Conservation (phyloP, 2,329 filamentous ascomycete species). For the Diatrype stigma region DNA sequence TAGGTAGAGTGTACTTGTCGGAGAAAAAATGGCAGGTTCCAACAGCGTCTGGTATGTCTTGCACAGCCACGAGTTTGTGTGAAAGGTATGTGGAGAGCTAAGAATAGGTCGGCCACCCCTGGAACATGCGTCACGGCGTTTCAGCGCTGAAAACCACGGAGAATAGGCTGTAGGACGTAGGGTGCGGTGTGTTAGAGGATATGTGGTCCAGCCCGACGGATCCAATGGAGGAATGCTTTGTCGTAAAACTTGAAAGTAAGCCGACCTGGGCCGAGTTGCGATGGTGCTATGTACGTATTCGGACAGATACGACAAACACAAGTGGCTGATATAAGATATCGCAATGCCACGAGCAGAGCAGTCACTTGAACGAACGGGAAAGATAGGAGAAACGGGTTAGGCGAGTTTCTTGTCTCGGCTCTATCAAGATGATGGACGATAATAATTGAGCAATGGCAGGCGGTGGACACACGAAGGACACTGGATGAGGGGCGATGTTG, state of each 20-base stretch:
- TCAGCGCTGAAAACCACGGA: slow-evolving; percentile 25
- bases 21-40: background rate
- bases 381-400: background rate
- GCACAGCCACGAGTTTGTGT: background rate
- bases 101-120: slow-evolving; percentile 1
- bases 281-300: no score
- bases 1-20: background rate
- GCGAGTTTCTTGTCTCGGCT: no score
- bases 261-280: background rate
- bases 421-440: no score
- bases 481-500: no score
- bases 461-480: no score
- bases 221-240: background rate
- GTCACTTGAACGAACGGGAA: background rate
- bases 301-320: background rate
- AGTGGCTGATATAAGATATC: background rate
- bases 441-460: no score
- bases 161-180: slow-evolving; percentile 10
- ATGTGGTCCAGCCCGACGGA: slow-evolving; percentile 9
- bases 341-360: background rate
- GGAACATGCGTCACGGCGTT: slow-evolving; percentile 35
- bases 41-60: background rate
- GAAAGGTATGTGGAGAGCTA: background rate
- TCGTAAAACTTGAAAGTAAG: no score
- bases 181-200: slow-evolving; percentile 17